phyloP scores from a whole-genome alignment of 2,329 filamentous ascomycete species.

The Colletotrichum australisinense region DNA sequence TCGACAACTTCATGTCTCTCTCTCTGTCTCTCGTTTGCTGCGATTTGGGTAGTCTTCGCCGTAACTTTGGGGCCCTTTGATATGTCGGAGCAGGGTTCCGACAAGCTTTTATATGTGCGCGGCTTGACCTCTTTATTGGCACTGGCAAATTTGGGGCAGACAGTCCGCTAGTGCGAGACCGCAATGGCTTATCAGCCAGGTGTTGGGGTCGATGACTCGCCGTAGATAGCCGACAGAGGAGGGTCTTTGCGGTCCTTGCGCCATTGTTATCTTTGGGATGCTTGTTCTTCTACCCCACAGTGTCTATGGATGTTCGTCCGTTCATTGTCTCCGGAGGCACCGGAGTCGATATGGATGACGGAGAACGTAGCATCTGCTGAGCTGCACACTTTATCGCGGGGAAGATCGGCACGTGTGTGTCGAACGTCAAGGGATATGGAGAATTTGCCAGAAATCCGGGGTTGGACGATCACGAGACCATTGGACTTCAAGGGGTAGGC shows the following conservation, averaged over 20 bases:
- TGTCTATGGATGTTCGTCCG: not conserved
- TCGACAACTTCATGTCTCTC: slow-evolving; percentile 12
- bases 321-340: not conserved
- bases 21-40: not conserved
- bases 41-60: not conserved
- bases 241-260: not conserved
- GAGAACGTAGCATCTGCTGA: not conserved
- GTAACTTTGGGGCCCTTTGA: not conserved
- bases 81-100: slow-evolving; percentile 29
- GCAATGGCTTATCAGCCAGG: slow-evolving; percentile 16
- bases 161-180: slow-evolving; percentile 8
- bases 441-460: not conserved
- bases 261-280: not conserved
- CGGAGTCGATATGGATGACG: not conserved
- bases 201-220: slow-evolving; percentile 20
- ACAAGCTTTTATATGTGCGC: slow-evolving; percentile 4
- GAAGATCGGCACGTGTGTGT: not conserved
- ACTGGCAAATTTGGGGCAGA: not conserved
- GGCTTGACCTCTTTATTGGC: slow-evolving; percentile 23
- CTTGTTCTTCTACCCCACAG: slow-evolving; percentile 2
- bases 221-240: not conserved
- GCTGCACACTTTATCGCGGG: not conserved
- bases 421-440: not conserved
- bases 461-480: not conserved
- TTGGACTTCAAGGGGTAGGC: not conserved